Evolutionary conservation across 495 filamentous ascomycete genomes (phyloP).

Genomic region (Thermothielavioides terrestris): DNA sequence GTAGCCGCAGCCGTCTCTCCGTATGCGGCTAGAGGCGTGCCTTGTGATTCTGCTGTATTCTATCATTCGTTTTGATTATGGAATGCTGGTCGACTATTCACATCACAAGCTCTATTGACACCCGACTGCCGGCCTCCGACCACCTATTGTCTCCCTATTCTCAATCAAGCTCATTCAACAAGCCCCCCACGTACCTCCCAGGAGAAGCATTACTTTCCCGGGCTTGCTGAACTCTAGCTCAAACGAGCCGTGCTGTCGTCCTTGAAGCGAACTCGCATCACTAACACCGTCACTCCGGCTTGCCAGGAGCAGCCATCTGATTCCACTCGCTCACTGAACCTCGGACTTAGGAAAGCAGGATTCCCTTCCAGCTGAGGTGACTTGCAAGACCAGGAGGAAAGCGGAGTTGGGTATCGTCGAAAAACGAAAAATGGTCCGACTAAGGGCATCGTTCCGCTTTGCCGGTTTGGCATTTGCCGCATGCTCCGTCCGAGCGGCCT

Average conservation of each 20-base stretch:
- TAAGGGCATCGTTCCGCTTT: neutral
- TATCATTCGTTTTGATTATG: neutral
- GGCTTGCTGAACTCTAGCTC: too few species aligned
- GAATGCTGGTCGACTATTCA: neutral
- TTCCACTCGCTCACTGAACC: neutral
- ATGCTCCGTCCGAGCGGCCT: slow-evolving; percentile 18
- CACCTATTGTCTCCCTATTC: neutral
- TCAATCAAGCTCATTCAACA: neutral
- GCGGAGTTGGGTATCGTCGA: neutral
- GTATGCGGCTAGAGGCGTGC: slow-evolving; percentile 20
- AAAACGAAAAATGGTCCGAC: slow-evolving; percentile 2
- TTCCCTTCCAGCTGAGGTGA: neutral
- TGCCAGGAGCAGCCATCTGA: slow-evolving; percentile 1
- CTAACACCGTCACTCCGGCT: neutral
- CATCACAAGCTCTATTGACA: neutral
- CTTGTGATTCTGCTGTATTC: neutral
- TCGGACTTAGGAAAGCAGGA: neutral
- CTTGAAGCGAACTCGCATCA: too few species aligned
- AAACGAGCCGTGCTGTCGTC: too few species aligned
- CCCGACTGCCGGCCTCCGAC: neutral
- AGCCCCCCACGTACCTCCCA: too few species aligned
- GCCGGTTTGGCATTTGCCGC: slow-evolving; percentile 1
- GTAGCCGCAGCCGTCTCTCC: slow-evolving; percentile 16
- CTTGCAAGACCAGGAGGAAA: neutral
- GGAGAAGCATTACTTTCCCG: too few species aligned